Evolutionary conservation across 768 basidiomycete genomes (phyloP).

Genomic region (Termitomyces sp.): DNA sequence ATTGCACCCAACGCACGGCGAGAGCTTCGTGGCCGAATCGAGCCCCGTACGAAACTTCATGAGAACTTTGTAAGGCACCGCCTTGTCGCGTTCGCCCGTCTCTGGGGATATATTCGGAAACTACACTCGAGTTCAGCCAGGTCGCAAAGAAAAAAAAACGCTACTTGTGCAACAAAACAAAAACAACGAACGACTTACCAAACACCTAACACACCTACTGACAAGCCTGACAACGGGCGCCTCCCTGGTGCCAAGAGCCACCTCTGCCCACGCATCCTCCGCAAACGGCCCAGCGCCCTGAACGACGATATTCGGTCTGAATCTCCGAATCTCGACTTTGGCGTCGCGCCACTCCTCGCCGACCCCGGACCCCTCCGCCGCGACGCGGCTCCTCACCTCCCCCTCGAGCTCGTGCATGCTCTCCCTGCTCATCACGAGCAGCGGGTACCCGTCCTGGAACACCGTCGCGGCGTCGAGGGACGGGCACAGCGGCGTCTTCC

Average conservation of each 20-base stretch:
- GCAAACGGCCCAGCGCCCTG: slow-evolving; percentile 63
- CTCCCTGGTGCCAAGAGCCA: slow-evolving; percentile 40
- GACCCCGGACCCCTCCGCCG: slow-evolving; percentile 3
- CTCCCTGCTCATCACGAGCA: slow-evolving; percentile 65
- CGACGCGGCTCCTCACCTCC: slow-evolving; percentile 39
- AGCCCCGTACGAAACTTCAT: slow-evolving; percentile 67
- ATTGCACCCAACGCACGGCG: slow-evolving; percentile 68
- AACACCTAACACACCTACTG: slow-evolving; percentile 63
- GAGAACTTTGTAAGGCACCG: slow-evolving; percentile 70
- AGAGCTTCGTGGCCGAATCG: slow-evolving; percentile 40
- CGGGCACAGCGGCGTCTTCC: slow-evolving; percentile 42
- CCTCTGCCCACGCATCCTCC: slow-evolving; percentile 66
- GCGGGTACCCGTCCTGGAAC: slow-evolving; percentile 70
- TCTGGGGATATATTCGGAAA: slow-evolving; percentile 67
- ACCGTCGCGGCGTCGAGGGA: slow-evolving; percentile 45
- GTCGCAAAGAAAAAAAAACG: not conserved
- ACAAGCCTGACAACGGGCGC: slow-evolving; percentile 51
- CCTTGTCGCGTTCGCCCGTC: slow-evolving; percentile 60
- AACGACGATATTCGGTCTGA: slow-evolving; percentile 73
- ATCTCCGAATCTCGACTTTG: slow-evolving; percentile 22
- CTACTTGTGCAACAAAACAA: no score
- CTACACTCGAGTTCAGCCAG: slow-evolving; percentile 25
- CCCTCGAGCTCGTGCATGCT: slow-evolving; percentile 48
- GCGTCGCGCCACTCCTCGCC: slow-evolving; percentile 12
- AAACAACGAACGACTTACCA: slow-evolving; percentile 37